Base-by-base conservation (phyloP, 768 basidiomycete species). In the Collybiopsis luxurians region DNA sequence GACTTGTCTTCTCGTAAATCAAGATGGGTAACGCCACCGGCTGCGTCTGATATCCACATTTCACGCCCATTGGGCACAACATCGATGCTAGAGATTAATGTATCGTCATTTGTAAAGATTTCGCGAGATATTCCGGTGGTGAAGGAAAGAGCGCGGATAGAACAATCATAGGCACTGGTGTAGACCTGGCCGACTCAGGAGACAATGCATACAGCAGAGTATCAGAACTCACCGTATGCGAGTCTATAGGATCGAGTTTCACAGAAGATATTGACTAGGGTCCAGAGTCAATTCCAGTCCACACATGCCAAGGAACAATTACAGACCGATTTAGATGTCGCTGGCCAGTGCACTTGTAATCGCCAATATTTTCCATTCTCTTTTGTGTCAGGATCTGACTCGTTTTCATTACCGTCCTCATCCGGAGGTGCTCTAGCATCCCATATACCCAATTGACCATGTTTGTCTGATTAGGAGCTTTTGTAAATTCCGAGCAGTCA, bases 371-470 rank as follows among this genome's bases (percentile, higher is more conserved):
- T 86, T 3, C 92, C 92, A n/a, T 80, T 79, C 67, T 87, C 86
- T 30, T 67, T 63, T 36, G 81, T 78, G 21, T 65, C 67, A 11
- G 70, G 62, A 28, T 66, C 56, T 23, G 75, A 71, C 48, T 83
- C 80, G 0, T 70, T 83, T 56, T 90, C 89, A 43, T 88, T 89
- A 53, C 89, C 88, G 1, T 74, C 75, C 62, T 90, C 89, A 28
- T 89, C 88, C 21, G 71, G 62, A 9, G 84, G 73, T 2, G 92
- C 90, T 59, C 82, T 81, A 10, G 92, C 86, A 70, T 94, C 92
- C 92, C 92, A 94, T 34, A 94, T 86, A 2, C 90, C 92, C 39
- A 94, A 73, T 63, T 86, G 81, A 0, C 92, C 92, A 61, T 90
- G 84, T 64, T 92, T 94, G 64, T 93, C 92, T 92, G 57, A 15